A percentile compares a stretch with the other conserved stretches of the same genome.
phyloP scores from a whole-genome alignment of 2,329 filamentous ascomycete species.

The Alternaria sp. region DNA sequence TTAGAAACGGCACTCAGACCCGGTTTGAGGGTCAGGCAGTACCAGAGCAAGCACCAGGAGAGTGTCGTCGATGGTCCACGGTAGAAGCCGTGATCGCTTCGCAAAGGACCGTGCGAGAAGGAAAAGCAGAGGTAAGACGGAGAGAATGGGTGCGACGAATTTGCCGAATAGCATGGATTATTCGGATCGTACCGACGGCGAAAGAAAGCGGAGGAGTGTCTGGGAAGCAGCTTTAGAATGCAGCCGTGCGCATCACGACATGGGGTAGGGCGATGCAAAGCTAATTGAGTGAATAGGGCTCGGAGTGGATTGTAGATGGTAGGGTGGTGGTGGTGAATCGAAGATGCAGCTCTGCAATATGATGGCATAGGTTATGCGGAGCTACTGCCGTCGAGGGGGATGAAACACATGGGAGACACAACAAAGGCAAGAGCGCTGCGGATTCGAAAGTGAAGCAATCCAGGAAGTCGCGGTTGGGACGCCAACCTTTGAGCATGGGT shows the following conservation, averaged over 20 bases:
- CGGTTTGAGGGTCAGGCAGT: background rate
- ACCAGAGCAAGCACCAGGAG: constrained; percentile 36
- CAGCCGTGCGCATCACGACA: constrained; percentile 19
- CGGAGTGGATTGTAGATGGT: constrained; percentile 14
- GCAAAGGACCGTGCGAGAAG: constrained; percentile 29
- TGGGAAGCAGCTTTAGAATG: constrained; percentile 14
- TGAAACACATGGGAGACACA: constrained; percentile 27
- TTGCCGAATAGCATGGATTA: constrained; percentile 20
- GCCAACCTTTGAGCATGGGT: background rate
- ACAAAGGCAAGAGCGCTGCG: constrained; percentile 2
- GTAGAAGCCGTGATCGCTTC: constrained; percentile 30
- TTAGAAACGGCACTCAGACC: constrained; percentile 1
- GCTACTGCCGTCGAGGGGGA: constrained; percentile 15
- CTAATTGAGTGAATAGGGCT: constrained; percentile 10
- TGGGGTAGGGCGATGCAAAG: constrained; percentile 9
- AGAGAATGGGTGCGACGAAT: constrained; percentile 28
- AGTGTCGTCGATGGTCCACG: constrained; percentile 34
- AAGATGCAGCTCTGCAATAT: constrained; percentile 2
- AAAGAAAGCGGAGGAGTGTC: constrained; percentile 12
- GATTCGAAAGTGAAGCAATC: constrained; percentile 12
- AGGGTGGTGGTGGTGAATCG: background rate
- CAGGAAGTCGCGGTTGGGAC: constrained; percentile 11
- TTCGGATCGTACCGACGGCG: constrained; percentile 4
- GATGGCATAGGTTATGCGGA: constrained; percentile 4
- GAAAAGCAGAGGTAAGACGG: constrained; percentile 30